A percentile compares a stretch with the other conserved stretches of the same genome.
These are phyloP conservation scores for Trichoderma sp. DNA, from an alignment of 2,329 filamentous ascomycete genomes.

Conservation along the genomic window DNA sequence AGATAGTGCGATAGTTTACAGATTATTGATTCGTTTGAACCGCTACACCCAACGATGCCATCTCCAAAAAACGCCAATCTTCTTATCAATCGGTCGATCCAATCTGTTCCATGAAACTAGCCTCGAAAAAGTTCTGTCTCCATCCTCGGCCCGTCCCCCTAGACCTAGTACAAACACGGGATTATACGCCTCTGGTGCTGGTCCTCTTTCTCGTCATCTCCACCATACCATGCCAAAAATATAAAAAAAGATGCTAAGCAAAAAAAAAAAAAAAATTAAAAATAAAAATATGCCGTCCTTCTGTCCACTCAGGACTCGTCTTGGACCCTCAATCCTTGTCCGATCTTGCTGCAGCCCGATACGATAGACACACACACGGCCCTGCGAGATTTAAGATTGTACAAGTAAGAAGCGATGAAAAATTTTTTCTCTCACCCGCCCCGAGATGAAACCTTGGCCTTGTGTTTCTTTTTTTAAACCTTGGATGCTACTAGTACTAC, in stretches of 20 bases:
- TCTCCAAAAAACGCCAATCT: too few species aligned
- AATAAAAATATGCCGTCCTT: background rate
- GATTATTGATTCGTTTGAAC: background rate
- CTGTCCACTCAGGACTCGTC: conserved; percentile 2
- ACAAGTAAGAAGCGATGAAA: background rate
- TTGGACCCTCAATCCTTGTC: conserved; percentile 1
- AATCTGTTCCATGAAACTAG: background rate
- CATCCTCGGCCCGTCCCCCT: background rate
- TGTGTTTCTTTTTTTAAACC: background rate
- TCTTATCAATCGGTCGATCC: too few species aligned
- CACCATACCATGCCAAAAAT: background rate
- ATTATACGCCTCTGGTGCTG: background rate
- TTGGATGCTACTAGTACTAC: background rate
- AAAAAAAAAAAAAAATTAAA: background rate
- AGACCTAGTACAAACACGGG: background rate
- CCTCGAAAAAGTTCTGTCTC: background rate
- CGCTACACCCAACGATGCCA: background rate
- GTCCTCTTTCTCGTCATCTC: background rate
- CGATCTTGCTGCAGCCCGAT: conserved; percentile 8
- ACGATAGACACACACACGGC: background rate
- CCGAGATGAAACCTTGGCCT: background rate
- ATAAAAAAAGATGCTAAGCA: background rate
- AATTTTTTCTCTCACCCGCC: background rate
- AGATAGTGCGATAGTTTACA: background rate
- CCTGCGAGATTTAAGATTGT: background rate